These are phyloP conservation scores for Dictyostelium discoideum DNA, from an alignment of 78 protist species.

Conservation along the genomic window DNA sequence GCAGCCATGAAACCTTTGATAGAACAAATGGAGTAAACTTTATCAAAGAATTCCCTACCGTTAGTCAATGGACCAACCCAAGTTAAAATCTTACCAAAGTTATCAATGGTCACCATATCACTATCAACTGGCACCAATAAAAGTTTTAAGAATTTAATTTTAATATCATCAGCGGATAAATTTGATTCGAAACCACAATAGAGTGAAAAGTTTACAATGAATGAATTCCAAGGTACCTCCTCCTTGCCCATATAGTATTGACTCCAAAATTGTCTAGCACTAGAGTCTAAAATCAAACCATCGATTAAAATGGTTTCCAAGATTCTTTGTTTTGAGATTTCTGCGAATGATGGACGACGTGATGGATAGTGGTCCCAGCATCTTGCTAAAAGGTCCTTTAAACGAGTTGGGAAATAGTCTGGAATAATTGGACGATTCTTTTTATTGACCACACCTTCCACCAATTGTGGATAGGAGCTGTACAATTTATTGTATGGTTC, in stretches of 20 bases:
- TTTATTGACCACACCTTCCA: slow-evolving; percentile 70
- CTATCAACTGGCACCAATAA: slow-evolving; percentile 59
- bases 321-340: slow-evolving; percentile 45
- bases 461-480: slow-evolving; percentile 41
- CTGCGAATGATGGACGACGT: slow-evolving; percentile 70
- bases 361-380: slow-evolving; percentile 82
- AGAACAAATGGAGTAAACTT: slow-evolving; percentile 40
- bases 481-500: slow-evolving; percentile 78
- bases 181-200: slow-evolving; percentile 27
- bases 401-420: slow-evolving; percentile 59
- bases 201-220: slow-evolving; percentile 12
- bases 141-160: slow-evolving; percentile 53
- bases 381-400: slow-evolving; percentile 65
- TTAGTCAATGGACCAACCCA: slow-evolving; percentile 81
- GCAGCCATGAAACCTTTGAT: slow-evolving; percentile 83
- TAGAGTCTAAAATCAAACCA: slow-evolving; percentile 43
- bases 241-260: slow-evolving; percentile 71
- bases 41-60: slow-evolving; percentile 69
- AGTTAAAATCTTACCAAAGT: slow-evolving; percentile 69
- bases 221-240: slow-evolving; percentile 53
- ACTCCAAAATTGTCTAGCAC: slow-evolving; percentile 69
- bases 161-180: slow-evolving; percentile 1
- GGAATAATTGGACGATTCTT: slow-evolving; percentile 65
- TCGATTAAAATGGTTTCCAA: slow-evolving; percentile 72
- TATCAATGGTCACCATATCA: slow-evolving; percentile 71